phyloP scores from a whole-genome alignment of 2,329 filamentous ascomycete species.

The Ceratocystis huliohia region DNA sequence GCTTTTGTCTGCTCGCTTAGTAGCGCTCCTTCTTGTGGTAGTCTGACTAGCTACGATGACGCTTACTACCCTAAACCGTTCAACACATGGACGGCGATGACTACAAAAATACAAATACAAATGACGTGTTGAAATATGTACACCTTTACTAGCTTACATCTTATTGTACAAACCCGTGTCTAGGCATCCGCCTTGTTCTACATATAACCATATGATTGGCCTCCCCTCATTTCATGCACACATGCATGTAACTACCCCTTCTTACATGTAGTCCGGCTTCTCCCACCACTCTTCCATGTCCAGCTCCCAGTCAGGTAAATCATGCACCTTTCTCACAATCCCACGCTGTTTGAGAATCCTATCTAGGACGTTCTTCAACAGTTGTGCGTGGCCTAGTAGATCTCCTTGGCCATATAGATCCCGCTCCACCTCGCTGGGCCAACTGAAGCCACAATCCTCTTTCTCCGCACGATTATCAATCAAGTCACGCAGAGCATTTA shows the following conservation, averaged over 20 bases:
- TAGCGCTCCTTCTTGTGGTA: neutral
- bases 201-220: too few relatives aligned
- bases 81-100: too few relatives aligned
- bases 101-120: too few relatives aligned
- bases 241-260: too few relatives aligned
- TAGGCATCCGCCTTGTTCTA: neutral
- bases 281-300: conserved; percentile 13
- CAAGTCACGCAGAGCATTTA: conserved; percentile 27
- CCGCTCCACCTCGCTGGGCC: conserved; percentile 32
- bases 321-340: neutral
- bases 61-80: too few relatives aligned
- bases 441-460: conserved; percentile 26
- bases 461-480: conserved; percentile 24
- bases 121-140: neutral
- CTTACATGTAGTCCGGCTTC: neutral
- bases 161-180: neutral
- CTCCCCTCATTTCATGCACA: too few relatives aligned
- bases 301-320: conserved; percentile 1
- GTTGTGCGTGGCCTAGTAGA: conserved; percentile 16
- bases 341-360: conserved; percentile 9
- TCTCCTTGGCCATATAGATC: conserved; percentile 25
- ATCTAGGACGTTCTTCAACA: conserved; percentile 12
- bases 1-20: neutral
- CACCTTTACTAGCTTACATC: neutral
- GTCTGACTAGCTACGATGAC: too few relatives aligned